Percentiles rank a stretch among this genome's conserved stretches.
phyloP scores from a whole-genome alignment of 2,329 filamentous ascomycete genomes.

The Monosporascus cannonballus region DNA sequence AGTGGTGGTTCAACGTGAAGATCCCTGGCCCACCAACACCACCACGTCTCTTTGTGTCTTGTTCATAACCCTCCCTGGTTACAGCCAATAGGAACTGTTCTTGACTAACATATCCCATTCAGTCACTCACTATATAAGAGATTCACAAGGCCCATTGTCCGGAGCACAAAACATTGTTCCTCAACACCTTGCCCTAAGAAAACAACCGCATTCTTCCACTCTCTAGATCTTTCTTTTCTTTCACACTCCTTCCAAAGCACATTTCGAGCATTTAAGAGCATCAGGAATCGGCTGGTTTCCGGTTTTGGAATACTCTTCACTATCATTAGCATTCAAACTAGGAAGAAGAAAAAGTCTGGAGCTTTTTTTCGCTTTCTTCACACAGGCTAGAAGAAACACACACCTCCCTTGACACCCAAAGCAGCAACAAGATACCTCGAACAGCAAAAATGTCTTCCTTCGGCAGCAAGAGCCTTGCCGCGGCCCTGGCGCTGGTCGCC shows the following conservation, averaged over 20 bases:
- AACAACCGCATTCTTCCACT: not conserved
- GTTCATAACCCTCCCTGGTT: no score
- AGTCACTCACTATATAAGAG: not conserved
- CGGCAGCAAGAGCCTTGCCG: constrained; percentile 18
- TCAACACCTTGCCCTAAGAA: not conserved
- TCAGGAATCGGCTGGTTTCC: not conserved
- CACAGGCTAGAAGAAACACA: no score
- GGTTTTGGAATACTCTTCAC: not conserved
- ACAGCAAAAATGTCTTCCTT: not conserved
- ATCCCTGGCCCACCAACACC: no score
- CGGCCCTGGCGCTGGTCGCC: constrained; percentile 41
- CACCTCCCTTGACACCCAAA: not conserved
- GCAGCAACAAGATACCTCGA: not conserved
- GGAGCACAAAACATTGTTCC: not conserved
- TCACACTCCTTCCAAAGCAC: not conserved
- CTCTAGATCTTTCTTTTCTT: not conserved
- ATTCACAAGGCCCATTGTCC: not conserved
- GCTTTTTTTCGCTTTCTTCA: not conserved
- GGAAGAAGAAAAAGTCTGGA: not conserved
- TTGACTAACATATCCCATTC: not conserved
- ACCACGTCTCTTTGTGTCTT: no score
- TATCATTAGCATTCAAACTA: not conserved
- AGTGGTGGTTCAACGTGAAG: no score
- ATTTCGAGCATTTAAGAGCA: not conserved
- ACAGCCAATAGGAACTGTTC: no score